Conservation (phyloP, 1,284 basidiomycete genomes). For the Anthracocystis panici-leucophaei region DNA sequence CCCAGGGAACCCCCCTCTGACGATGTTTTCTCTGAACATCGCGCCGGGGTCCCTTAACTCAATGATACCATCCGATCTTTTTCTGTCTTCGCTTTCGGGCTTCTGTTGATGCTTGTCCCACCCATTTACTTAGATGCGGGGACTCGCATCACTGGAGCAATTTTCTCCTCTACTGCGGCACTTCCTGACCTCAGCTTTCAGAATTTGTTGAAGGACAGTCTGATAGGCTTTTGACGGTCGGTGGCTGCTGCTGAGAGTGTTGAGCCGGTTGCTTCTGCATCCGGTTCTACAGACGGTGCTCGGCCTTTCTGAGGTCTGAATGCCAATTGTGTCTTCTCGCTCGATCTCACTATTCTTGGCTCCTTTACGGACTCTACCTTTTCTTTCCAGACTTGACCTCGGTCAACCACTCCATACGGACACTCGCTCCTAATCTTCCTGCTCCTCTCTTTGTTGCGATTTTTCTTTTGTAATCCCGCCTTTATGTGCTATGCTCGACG, state of each 20-base stretch:
- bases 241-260: not conserved
- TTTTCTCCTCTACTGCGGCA: conserved; percentile 2
- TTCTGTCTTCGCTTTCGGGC: conserved; percentile 21
- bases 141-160: not conserved
- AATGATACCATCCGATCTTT: conserved; percentile 42
- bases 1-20: conserved; percentile 9
- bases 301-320: not conserved
- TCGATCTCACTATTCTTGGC: not conserved
- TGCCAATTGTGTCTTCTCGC: not conserved
- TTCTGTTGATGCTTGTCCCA: not conserved
- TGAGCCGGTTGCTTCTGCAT: not conserved
- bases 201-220: not conserved
- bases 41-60: conserved; percentile 7
- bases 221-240: conserved; percentile 8
- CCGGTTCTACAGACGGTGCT: not conserved
- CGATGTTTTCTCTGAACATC: not conserved
- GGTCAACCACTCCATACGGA: not conserved
- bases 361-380: conserved; percentile 5
- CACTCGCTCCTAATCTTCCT: conserved; percentile 5
- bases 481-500: conserved; percentile 1
- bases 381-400: not conserved
- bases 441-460: not conserved
- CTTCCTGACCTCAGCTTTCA: conserved; percentile 20
- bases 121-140: not conserved
- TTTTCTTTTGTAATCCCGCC: not conserved